Evolutionary conservation across 345 rosid species (phyloP).

Genomic region (Geranium rotundifolium): DNA sequence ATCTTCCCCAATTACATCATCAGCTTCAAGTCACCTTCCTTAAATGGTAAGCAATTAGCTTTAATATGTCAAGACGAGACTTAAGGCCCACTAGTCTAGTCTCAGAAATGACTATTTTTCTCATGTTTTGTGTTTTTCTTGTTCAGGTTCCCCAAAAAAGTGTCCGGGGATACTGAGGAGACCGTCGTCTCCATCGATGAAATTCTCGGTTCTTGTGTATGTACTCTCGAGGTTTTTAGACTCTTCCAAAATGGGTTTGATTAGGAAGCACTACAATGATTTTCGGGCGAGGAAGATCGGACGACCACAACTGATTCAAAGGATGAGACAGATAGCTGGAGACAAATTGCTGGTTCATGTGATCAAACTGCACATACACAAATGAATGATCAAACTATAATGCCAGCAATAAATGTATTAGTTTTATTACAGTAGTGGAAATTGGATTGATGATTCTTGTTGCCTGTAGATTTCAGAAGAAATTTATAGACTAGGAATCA

Average conservation of each 20-base stretch:
- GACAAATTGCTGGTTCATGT: background rate
- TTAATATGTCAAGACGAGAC: no score
- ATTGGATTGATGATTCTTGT: no score
- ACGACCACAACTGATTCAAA: background rate
- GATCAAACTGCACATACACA: background rate
- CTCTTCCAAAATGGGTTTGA: background rate
- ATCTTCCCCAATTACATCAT: conserved; percentile 11
- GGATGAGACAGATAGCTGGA: background rate
- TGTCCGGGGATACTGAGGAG: background rate
- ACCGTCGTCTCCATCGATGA: background rate
- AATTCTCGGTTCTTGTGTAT: background rate
- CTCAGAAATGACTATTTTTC: no score
- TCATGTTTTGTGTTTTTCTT: no score
- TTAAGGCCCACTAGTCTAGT: no score
- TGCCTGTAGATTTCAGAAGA: no score
- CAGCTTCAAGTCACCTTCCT: conserved; percentile 14
- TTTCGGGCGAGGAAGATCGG: background rate
- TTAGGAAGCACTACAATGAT: background rate
- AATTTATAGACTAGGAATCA: no score
- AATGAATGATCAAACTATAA: no score
- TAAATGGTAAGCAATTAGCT: no score
- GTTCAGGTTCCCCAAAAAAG: background rate
- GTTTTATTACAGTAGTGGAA: no score
- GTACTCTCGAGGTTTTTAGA: background rate
- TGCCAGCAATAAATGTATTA: no score